phyloP scores from a whole-genome alignment of 2,329 filamentous ascomycete species.

The Thelonectria discophora region DNA sequence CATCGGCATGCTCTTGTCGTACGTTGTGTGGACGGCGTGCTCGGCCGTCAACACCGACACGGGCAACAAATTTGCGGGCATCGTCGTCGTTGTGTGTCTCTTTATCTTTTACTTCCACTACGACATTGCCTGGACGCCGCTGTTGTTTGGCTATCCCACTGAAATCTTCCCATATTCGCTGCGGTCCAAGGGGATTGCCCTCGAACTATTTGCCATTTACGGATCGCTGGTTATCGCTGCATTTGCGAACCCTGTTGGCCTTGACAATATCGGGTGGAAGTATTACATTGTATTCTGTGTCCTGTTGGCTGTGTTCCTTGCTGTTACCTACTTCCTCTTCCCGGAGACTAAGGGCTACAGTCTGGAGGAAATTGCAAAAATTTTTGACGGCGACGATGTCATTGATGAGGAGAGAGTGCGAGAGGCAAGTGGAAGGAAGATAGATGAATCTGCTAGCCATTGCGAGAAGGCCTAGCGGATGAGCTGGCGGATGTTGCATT shows the following conservation, averaged over 20 bases:
- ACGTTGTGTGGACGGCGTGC: slow-evolving; percentile 51
- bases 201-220: slow-evolving; percentile 54
- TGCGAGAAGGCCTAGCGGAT: slow-evolving; percentile 3
- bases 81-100: slow-evolving; percentile 58
- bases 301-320: slow-evolving; percentile 34
- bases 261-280: slow-evolving; percentile 49
- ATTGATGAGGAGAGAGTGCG: slow-evolving; percentile 8
- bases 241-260: slow-evolving; percentile 47
- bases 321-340: slow-evolving; percentile 39
- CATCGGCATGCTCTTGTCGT: slow-evolving; percentile 49
- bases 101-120: slow-evolving; percentile 59
- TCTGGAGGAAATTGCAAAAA: slow-evolving; percentile 38
- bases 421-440: background rate
- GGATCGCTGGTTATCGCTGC: slow-evolving; percentile 47
- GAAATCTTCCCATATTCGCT: slow-evolving; percentile 52
- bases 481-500: background rate
- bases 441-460: slow-evolving; percentile 18
- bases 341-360: slow-evolving; percentile 46
- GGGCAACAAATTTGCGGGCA: slow-evolving; percentile 47
- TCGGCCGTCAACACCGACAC: slow-evolving; percentile 45
- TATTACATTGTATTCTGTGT: slow-evolving; percentile 52
- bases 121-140: slow-evolving; percentile 57
- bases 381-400: slow-evolving; percentile 36
- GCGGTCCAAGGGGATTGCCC: slow-evolving; percentile 51
- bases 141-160: slow-evolving; percentile 54